A percentile compares a stretch with the other conserved stretches of the same genome.
Evolutionary conservation across 345 rosid genomes (phyloP).

Genomic region (Cardiospermum halicacabum): DNA sequence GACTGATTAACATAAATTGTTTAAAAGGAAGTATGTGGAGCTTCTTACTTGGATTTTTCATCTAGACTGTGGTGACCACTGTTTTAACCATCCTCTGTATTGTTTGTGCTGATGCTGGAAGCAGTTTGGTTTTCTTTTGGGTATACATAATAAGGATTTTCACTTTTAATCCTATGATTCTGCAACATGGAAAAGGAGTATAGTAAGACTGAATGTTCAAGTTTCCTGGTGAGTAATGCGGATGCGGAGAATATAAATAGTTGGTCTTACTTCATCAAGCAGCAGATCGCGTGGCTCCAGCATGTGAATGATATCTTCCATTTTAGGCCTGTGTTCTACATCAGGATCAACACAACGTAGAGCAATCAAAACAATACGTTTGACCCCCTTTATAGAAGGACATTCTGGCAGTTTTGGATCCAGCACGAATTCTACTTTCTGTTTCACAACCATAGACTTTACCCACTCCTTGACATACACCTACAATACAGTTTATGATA

Average conservation of each 20-base stretch:
- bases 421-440: constrained; percentile 36
- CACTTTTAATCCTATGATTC: constrained; percentile 23
- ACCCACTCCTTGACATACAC: constrained; percentile 58
- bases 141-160: constrained; percentile 10
- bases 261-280: constrained; percentile 41
- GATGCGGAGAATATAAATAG: not conserved
- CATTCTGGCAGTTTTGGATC: constrained; percentile 53
- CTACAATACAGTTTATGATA: constrained; percentile 23
- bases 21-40: not conserved
- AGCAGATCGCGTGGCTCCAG: constrained; percentile 64
- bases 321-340: constrained; percentile 50
- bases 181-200: constrained; percentile 16
- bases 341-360: constrained; percentile 70
- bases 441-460: constrained; percentile 57
- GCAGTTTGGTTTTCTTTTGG: constrained; percentile 15
- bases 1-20: not conserved
- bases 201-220: not conserved
- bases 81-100: constrained; percentile 7
- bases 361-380: constrained; percentile 54
- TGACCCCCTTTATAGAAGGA: constrained; percentile 58
- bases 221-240: not conserved
- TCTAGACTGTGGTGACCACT: not conserved
- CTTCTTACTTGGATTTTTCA: constrained; percentile 1
- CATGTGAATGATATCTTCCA: constrained; percentile 77
- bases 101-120: not conserved